Evolutionary conservation across 805 yeast species (phyloP).

Genomic region (Cyberlindnera sargentensis): DNA sequence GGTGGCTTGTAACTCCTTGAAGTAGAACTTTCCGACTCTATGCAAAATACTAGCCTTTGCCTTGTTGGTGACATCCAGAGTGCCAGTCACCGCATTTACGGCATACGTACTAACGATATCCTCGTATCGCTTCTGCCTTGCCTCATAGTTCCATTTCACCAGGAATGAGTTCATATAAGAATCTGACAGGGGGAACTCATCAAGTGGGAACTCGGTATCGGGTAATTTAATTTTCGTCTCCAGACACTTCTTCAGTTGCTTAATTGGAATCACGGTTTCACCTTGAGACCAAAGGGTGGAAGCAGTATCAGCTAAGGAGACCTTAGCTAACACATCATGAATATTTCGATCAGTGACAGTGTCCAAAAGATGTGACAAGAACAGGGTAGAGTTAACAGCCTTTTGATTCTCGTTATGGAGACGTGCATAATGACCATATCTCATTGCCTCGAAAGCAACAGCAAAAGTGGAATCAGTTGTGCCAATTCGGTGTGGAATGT

Average conservation of each 20-base stretch:
- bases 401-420: conserved; percentile 37
- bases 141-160: conserved; percentile 65
- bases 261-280: conserved; percentile 51
- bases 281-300: conserved; percentile 59
- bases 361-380: conserved; percentile 33
- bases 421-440: conserved; percentile 38
- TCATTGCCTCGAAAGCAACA: conserved; percentile 31
- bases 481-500: not conserved
- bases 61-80: conserved; percentile 15
- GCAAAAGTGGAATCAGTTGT: conserved; percentile 19
- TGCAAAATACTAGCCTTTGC: conserved; percentile 43
- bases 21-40: conserved; percentile 68
- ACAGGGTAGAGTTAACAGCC: conserved; percentile 41
- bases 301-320: conserved; percentile 41
- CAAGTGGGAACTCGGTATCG: conserved; percentile 1
- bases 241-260: conserved; percentile 35
- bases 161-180: conserved; percentile 32
- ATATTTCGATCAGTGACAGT: conserved; percentile 1
- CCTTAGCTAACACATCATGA: conserved; percentile 1
- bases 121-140: conserved; percentile 60
- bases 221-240: conserved; percentile 4
- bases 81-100: conserved; percentile 23
- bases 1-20: conserved; percentile 39
- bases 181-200: conserved; percentile 12
- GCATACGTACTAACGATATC: conserved; percentile 53